A percentile compares a stretch with the other conserved stretches of the same genome.
Evolutionary conservation across 106 monocot species (phyloP).

Genomic region (Dioscorea alata): DNA sequence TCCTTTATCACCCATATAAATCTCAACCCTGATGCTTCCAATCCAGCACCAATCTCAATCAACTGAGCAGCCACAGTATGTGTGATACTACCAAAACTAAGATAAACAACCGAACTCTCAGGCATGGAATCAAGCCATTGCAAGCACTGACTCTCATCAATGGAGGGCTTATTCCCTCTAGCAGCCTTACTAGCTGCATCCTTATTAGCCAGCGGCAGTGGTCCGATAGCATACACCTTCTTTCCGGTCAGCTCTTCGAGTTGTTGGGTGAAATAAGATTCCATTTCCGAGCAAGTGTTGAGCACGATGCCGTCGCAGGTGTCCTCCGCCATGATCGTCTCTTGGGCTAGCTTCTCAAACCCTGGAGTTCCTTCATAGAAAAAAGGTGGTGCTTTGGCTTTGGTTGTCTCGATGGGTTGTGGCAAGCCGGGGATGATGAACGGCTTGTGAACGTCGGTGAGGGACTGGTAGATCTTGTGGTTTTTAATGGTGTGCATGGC

Average conservation of each 20-base stretch:
- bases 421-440: background rate
- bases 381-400: background rate
- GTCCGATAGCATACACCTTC: background rate
- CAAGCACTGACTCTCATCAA: background rate
- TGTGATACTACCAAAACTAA: background rate
- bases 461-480: too few relatives aligned
- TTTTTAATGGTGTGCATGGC: too few relatives aligned
- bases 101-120: background rate
- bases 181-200: too few relatives aligned
- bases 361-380: background rate
- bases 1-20: background rate
- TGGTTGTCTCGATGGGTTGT: background rate
- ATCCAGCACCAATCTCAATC: background rate
- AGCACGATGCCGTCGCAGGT: background rate
- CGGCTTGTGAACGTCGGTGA: background rate
- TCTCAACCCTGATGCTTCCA: slow-evolving; percentile 1
- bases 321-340: too few relatives aligned
- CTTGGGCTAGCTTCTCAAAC: background rate
- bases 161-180: too few relatives aligned
- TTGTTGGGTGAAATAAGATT: background rate
- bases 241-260: too few relatives aligned
- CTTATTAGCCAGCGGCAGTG: too few relatives aligned
- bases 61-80: background rate
- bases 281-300: slow-evolving; percentile 3
- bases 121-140: slow-evolving; percentile 3